Percentiles rank a stretch among this genome's conserved stretches.
These are phyloP conservation scores for Colletotrichum sp. DNA, from an alignment of 2,329 filamentous ascomycete genomes.

Conservation along the genomic window DNA sequence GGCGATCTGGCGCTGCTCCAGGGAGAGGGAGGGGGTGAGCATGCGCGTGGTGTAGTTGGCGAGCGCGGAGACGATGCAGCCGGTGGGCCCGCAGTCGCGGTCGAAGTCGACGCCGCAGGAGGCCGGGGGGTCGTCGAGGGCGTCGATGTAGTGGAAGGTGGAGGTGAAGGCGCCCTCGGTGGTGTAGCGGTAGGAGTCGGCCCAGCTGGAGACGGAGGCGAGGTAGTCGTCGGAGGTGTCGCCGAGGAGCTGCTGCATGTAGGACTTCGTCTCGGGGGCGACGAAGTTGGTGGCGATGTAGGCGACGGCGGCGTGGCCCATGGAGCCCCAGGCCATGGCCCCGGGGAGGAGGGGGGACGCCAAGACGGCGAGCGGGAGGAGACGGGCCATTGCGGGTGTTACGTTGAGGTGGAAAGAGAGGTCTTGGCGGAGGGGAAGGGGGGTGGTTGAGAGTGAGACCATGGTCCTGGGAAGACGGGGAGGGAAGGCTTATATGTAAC, in stretches of 20 bases:
- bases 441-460: background rate
- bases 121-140: slow-evolving; percentile 19
- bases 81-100: slow-evolving; percentile 22
- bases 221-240: slow-evolving; percentile 51
- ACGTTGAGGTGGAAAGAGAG: background rate
- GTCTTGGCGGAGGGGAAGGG: background rate
- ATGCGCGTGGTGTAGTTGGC: slow-evolving; percentile 28
- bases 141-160: slow-evolving; percentile 23
- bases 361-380: slow-evolving; percentile 25
- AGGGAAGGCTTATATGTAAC: background rate
- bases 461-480: background rate
- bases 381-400: slow-evolving; percentile 27
- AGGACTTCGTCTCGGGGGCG: slow-evolving; percentile 35
- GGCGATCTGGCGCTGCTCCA: slow-evolving; percentile 21
- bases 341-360: slow-evolving; percentile 20
- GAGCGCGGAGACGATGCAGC: slow-evolving; percentile 22
- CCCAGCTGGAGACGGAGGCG: slow-evolving; percentile 46
- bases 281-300: slow-evolving; percentile 58
- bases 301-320: slow-evolving; percentile 59
- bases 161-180: slow-evolving; percentile 23
- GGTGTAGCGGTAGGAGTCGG: slow-evolving; percentile 25
- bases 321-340: slow-evolving; percentile 42
- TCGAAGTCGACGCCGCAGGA: slow-evolving; percentile 21
- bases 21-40: slow-evolving; percentile 48
- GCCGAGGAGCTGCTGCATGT: slow-evolving; percentile 33